Conservation (phyloP, 176 grass and related monocot species). For the Stipa capillata region DNA sequence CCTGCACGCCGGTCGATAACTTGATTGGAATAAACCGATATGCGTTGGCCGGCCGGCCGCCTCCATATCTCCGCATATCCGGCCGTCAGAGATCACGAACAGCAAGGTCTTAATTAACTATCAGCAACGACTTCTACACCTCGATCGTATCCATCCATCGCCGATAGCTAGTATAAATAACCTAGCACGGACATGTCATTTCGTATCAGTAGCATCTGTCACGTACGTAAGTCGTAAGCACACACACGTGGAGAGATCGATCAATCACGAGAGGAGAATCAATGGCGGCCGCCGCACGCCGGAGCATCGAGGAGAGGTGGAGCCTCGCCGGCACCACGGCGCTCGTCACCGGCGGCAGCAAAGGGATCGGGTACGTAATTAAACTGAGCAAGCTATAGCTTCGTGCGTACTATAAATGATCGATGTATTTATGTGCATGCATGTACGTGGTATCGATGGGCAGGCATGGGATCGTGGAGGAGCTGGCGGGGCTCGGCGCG, state of each 20-base stretch:
- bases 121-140: neutral
- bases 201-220: no score
- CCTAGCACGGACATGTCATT: no score
- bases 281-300: neutral
- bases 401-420: no score
- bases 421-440: neutral
- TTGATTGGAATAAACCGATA: neutral
- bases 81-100: neutral
- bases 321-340: constrained; percentile 11
- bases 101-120: constrained; percentile 14
- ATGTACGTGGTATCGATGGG: neutral
- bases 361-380: constrained; percentile 23
- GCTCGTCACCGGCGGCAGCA: constrained; percentile 46
- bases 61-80: constrained; percentile 11
- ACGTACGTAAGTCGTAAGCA: no score
- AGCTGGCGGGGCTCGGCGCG: constrained; percentile 21
- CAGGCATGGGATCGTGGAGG: constrained; percentile 36
- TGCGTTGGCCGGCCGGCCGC: neutral
- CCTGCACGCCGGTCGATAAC: neutral
- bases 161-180: no score
- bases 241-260: no score
- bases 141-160: neutral
- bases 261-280: no score
- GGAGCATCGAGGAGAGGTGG: no score
- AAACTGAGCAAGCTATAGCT: neutral